A percentile compares a stretch with the other conserved stretches of the same genome.
These are phyloP conservation scores for Hippophae tibetana DNA, from an alignment of 306 rosid genomes.

Conservation along the genomic window DNA sequence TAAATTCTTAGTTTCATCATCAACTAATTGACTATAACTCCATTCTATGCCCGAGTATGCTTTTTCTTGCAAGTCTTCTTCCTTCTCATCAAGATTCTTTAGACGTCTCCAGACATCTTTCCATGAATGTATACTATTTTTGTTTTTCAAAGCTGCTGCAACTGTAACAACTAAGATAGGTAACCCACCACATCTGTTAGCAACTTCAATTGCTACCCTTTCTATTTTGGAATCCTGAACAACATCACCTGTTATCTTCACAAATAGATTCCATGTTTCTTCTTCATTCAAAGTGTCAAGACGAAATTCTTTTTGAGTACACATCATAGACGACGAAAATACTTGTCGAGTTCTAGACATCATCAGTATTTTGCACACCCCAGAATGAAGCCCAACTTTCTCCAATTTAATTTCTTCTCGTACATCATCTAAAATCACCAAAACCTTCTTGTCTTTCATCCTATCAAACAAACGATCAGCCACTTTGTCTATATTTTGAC, in stretches of 20 bases:
- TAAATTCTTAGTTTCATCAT: conserved; percentile 9
- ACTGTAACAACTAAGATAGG: conserved; percentile 30
- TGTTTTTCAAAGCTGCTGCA: conserved; percentile 18
- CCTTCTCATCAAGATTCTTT: background rate
- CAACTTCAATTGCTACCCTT: conserved; percentile 13
- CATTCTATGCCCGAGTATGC: conserved; percentile 11
- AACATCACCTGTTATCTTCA: conserved; percentile 4
- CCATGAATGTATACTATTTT: background rate
- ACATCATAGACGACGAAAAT: conserved; percentile 10
- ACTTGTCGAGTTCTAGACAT: conserved; percentile 22
- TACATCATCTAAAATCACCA: background rate
- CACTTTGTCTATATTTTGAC: conserved; percentile 1
- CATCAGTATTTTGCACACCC: conserved; percentile 18
- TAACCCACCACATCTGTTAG: conserved; percentile 27
- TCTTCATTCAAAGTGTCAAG: conserved; percentile 13
- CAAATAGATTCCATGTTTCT: conserved; percentile 31
- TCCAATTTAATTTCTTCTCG: conserved; percentile 25
- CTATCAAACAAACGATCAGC: conserved; percentile 1
- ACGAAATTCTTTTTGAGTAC: conserved; percentile 13
- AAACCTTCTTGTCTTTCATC: conserved; percentile 2
- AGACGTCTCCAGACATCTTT: background rate
- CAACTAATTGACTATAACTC: conserved; percentile 14
- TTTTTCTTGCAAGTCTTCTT: background rate
- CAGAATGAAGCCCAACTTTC: conserved; percentile 23
- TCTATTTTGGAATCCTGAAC: background rate